Base-by-base conservation (phyloP, 2,329 filamentous ascomycete genomes). In the Scedosporium apiospermum region DNA sequence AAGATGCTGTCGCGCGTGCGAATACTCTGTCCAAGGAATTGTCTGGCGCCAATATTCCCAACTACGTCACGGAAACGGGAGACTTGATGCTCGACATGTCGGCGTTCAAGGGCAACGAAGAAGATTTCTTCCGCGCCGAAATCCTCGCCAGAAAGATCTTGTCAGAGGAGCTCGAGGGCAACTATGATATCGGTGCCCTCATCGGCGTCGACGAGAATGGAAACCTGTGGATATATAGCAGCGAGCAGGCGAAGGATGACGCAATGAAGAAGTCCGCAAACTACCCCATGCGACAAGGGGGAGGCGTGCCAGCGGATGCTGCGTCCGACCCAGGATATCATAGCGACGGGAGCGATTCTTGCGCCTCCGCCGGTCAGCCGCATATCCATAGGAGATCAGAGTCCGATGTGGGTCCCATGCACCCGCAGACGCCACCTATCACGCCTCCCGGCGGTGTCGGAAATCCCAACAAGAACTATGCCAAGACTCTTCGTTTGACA, bases 171-270 rank as follows among this genome's bases (percentile, higher is more conserved):
- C 77, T 98, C 14, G 90, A 96, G 69, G 95, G 93, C 23, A 92
- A 93, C 71, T 97, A 97, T 73, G 95, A 99, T 71, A 96, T 99
- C 68, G 95, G 95, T 5, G 89, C 93, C 1, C 81, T 99, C 34
- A 96, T 99, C 68, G 95, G 93, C 12, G 93, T 95, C 55, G 95
- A 99, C 71, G 92, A 96, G 70, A 87, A 95, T 64, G 95, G 95
- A 6, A 99, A 99, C 6, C 81, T 99, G n/a, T 98, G 95, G 93
- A 98, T 99, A 67, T 99, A 99, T 77, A 95, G 92, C 76, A 98
- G 93, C 69, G 93, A 98, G 73, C 93, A 96, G 71, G 92, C 95
- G 26, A 98, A 97, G 71, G 89, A 95, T 69, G 89, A 90, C 6
- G 93, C 93, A 38, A 88, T 88, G 77, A 87, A 88, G 72, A 82